Base-by-base conservation (phyloP, 176 grass and related monocot genomes). In the Zoysia japonica region DNA sequence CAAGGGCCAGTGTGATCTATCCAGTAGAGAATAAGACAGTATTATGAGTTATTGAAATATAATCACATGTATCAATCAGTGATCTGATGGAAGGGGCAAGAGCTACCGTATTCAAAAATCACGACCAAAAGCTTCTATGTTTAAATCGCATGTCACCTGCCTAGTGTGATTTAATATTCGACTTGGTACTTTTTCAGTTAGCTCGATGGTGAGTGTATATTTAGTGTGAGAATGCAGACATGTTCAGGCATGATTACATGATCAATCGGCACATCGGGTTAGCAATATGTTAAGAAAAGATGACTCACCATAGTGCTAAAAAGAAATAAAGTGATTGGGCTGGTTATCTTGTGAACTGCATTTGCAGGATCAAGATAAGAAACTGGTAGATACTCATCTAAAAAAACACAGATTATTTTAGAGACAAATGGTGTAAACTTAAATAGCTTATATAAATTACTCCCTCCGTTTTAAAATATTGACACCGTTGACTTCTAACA, bases 271-370 rank as follows among this genome's bases (percentile, higher is more conserved):
- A 72, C 40, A 46, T 28, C 84, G 45, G 46, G 46, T 49, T 43
- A 43, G 6, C 3, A 20, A 70, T 36, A 45, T 47, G 2, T 17
- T 76, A 75, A 16, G 37, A 68, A 15, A 75, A 62, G 71, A 81
- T 71, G 79, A 63, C 93, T 94, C 89, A 97, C 95, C 91, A 88
- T 49, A 7, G 87, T 97, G 83, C 91, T 97, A 65, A 97, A 94
- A 36, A 97, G 89, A 37, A 97, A 91, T 36, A 97, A 91, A 45
- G 91, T 90, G 65, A 97, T 97, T 57, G 95, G 94, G 83, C 95
- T 97, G 67, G 95, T 97, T 55, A 97, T 97, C 95, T 28, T 28
- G 28, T 28, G 28, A 28, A 28, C 28, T 28, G 28, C 28, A 28
- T 28, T 28, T 28, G 28, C 28, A n/a, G 28, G 28, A 28, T 28